Conservation (phyloP, 176 grass and related monocot species). For the Ensete glaucum region DNA sequence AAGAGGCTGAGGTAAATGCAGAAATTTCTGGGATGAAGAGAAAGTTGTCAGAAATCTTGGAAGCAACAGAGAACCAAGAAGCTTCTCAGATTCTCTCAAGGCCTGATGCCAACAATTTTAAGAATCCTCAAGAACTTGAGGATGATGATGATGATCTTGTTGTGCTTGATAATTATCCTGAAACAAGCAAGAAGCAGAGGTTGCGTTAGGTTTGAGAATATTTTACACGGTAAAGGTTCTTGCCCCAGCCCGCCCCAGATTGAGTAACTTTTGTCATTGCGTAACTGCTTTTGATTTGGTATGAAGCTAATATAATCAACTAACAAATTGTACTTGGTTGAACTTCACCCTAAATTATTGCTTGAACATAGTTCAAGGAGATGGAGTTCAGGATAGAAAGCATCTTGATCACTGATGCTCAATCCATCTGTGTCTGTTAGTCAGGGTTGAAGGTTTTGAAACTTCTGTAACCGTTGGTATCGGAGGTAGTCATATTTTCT, state of each 20-base stretch:
- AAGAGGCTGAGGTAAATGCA: conserved; percentile 11
- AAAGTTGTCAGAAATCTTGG: conserved; percentile 57
- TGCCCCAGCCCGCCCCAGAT: neutral
- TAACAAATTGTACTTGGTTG: neutral
- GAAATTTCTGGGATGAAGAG: conserved; percentile 54
- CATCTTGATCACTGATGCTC: neutral
- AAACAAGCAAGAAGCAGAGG: conserved; percentile 55
- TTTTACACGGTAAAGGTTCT: neutral
- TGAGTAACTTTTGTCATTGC: neutral
- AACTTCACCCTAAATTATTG: neutral
- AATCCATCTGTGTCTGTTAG: neutral
- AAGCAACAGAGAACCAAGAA: conserved; percentile 36
- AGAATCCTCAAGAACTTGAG: conserved; percentile 49
- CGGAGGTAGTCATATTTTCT: neutral
- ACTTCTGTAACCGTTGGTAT: neutral
- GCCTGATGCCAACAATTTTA: conserved; percentile 13
- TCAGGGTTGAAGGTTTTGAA: neutral
- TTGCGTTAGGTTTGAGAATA: conserved; percentile 39
- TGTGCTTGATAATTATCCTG: conserved; percentile 46
- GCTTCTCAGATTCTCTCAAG: neutral
- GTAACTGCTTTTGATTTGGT: neutral
- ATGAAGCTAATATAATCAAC: neutral
- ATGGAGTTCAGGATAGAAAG: neutral
- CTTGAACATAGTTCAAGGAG: neutral
- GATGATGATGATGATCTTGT: conserved; percentile 34